Evolutionary conservation across 1,139 yeast species (phyloP).

Genomic region (Pichia sp.): DNA sequence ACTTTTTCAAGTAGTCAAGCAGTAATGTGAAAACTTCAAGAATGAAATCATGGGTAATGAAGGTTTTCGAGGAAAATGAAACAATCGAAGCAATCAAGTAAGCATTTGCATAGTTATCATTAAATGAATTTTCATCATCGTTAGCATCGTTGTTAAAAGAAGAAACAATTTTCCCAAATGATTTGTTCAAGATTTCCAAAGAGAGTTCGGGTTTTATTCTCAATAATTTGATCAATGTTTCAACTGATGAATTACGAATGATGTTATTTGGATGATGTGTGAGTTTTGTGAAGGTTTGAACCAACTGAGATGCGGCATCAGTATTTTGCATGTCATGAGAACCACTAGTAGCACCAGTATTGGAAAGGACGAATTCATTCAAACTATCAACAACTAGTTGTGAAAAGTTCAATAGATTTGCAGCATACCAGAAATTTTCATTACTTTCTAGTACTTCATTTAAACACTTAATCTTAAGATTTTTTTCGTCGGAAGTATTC

Average conservation of each 20-base stretch:
- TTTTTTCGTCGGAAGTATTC: constrained; percentile 8
- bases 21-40: constrained; percentile 26
- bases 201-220: constrained; percentile 25
- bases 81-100: constrained; percentile 23
- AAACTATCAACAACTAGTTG: constrained; percentile 22
- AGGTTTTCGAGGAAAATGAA: constrained; percentile 23
- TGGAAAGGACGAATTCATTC: constrained; percentile 24
- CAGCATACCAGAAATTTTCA: constrained; percentile 20
- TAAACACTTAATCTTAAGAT: constrained; percentile 15
- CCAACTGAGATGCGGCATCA: constrained; percentile 20
- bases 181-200: constrained; percentile 24
- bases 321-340: constrained; percentile 12
- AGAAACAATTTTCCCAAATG: constrained; percentile 26
- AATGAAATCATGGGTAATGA: constrained; percentile 28
- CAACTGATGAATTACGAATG: constrained; percentile 30
- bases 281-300: constrained; percentile 24
- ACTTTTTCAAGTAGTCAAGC: constrained; percentile 28
- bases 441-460: constrained; percentile 8
- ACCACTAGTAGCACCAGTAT: constrained; percentile 17
- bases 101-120: constrained; percentile 24
- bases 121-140: constrained; percentile 17
- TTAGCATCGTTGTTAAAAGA: constrained; percentile 19
- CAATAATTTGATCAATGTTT: constrained; percentile 21
- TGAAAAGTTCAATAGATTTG: constrained; percentile 20
- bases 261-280: constrained; percentile 28